Percentiles rank a stretch among this genome's conserved stretches.
phyloP scores from a whole-genome alignment of 495 filamentous ascomycete species.

The Penicillium ochrochloron region DNA sequence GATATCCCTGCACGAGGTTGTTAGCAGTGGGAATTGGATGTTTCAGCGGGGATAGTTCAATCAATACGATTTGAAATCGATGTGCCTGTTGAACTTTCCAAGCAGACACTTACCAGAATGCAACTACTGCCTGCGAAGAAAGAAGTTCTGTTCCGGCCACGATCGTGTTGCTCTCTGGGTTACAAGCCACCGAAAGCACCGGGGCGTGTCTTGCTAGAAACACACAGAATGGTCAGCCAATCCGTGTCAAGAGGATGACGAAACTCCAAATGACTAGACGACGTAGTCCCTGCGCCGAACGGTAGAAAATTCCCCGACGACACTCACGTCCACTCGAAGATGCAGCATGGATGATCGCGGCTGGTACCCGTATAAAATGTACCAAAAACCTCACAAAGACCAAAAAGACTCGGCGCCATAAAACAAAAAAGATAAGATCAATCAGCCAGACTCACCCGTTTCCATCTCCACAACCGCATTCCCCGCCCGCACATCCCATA shows the following conservation, averaged over 20 bases:
- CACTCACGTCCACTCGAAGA: slow-evolving; percentile 13
- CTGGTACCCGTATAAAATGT: background rate
- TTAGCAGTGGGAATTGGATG: slow-evolving; percentile 31
- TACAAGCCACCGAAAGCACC: slow-evolving; percentile 72
- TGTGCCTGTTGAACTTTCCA: background rate
- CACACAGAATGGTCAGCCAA: slow-evolving; percentile 13
- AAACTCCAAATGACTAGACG: background rate
- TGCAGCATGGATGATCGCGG: background rate
- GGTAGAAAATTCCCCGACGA: slow-evolving; percentile 21
- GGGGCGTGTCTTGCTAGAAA: slow-evolving; percentile 50
- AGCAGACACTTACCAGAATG: slow-evolving; percentile 65
- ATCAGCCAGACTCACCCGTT: slow-evolving; percentile 40
- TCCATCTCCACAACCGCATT: slow-evolving; percentile 43
- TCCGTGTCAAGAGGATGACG: background rate
- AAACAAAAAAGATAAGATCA: slow-evolving; percentile 14
- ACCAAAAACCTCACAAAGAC: background rate
- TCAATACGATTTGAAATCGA: background rate
- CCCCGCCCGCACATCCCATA: slow-evolving; percentile 51
- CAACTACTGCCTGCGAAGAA: slow-evolving; percentile 71
- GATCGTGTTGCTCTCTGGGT: slow-evolving; percentile 58
- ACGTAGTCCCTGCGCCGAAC: slow-evolving; percentile 10
- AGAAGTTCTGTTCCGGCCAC: slow-evolving; percentile 81
- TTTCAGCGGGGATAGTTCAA: background rate
- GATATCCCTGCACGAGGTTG: slow-evolving; percentile 62
- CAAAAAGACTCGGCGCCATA: slow-evolving; percentile 10